Conservation (phyloP, 306 rosid genomes). For the Lagenaria siceraria region DNA sequence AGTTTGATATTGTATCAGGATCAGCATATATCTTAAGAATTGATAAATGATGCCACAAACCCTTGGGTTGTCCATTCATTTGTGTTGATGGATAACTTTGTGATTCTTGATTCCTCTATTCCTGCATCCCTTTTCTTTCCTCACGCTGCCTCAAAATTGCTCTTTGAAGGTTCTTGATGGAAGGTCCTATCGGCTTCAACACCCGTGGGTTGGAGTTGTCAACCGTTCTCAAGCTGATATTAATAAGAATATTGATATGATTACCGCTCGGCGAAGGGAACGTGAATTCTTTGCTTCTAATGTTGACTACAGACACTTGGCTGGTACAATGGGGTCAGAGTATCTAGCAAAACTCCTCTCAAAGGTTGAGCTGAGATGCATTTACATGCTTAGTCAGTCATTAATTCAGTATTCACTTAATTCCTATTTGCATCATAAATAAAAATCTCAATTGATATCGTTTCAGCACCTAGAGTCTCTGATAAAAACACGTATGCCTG, state of each 20-base stretch:
- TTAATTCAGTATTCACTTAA: neutral
- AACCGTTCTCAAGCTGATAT: conserved; percentile 48
- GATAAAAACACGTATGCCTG: conserved; percentile 35
- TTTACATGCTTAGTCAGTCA: neutral
- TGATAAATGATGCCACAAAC: neutral
- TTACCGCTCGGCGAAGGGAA: conserved; percentile 34
- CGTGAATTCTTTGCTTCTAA: conserved; percentile 28
- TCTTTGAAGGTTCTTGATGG: conserved; percentile 38
- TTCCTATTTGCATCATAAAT: neutral
- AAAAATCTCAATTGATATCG: conserved; percentile 6
- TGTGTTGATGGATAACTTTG: neutral
- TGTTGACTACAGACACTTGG: conserved; percentile 29
- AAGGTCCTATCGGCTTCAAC: conserved; percentile 34
- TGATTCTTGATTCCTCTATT: neutral
- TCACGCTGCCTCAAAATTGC: neutral
- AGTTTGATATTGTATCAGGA: neutral
- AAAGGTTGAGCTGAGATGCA: conserved; percentile 19
- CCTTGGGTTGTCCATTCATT: neutral
- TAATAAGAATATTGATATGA: conserved; percentile 30
- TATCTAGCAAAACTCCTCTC: conserved; percentile 46
- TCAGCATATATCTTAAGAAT: neutral
- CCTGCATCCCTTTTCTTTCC: neutral
- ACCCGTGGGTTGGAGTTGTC: conserved; percentile 51
- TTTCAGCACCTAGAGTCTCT: conserved; percentile 42
- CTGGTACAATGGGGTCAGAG: conserved; percentile 37